phyloP scores from a whole-genome alignment of 2,329 filamentous ascomycete species.

The Xylariaceae sp. region DNA sequence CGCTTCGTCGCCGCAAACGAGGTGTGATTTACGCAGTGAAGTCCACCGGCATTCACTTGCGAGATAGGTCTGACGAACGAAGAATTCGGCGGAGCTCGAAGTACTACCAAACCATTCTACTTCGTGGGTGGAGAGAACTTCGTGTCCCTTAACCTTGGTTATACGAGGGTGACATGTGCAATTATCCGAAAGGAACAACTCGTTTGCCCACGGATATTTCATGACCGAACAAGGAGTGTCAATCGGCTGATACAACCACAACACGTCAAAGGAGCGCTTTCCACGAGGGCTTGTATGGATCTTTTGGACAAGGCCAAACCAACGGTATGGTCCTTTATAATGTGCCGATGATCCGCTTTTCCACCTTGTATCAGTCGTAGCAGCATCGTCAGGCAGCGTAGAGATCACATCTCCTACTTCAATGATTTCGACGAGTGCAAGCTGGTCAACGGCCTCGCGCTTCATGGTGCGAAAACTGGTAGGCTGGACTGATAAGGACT shows the following conservation, averaged over 20 bases:
- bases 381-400: conserved; percentile 41
- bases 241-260: conserved; percentile 69
- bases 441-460: conserved; percentile 9
- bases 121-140: conserved; percentile 54
- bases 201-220: conserved; percentile 65
- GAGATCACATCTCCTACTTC: conserved; percentile 48
- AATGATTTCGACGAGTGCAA: conserved; percentile 35
- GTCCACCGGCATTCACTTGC: conserved; percentile 58
- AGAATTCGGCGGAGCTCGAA: conserved; percentile 48
- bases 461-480: background rate
- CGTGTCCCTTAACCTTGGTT: conserved; percentile 46
- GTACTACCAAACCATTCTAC: conserved; percentile 56
- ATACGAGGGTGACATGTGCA: conserved; percentile 57
- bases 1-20: conserved; percentile 45
- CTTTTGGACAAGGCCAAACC: conserved; percentile 67
- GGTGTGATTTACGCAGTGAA: conserved; percentile 51
- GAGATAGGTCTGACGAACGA: conserved; percentile 68
- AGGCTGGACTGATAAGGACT: conserved; percentile 4
- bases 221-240: conserved; percentile 67
- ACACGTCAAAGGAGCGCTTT: conserved; percentile 52
- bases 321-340: conserved; percentile 47
- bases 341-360: conserved; percentile 43
- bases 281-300: conserved; percentile 40
- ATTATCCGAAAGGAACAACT: conserved; percentile 72
- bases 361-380: conserved; percentile 54